phyloP scores from a whole-genome alignment of 2,329 filamentous ascomycete species.

The Rhynchosporium graminicola region DNA sequence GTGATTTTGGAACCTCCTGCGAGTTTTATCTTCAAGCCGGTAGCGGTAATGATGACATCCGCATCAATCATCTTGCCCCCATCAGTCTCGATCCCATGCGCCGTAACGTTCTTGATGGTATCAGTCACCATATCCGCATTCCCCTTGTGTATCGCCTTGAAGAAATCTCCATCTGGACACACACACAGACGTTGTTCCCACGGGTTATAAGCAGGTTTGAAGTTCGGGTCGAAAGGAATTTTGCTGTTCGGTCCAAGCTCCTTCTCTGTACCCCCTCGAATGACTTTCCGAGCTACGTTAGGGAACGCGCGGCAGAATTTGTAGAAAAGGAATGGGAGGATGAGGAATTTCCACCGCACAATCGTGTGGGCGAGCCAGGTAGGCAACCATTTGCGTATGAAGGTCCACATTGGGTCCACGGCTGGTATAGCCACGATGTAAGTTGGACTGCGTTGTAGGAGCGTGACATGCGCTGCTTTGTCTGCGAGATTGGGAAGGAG shows the following conservation, averaged over 20 bases:
- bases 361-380: conserved; percentile 49
- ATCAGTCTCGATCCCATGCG: conserved; percentile 46
- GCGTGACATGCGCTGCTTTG: conserved; percentile 67
- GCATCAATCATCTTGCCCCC: conserved; percentile 48
- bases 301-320: conserved; percentile 57
- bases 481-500: conserved; percentile 70
- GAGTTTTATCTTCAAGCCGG: conserved; percentile 62
- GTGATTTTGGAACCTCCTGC: conserved; percentile 53
- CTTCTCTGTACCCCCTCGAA: conserved; percentile 49
- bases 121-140: conserved; percentile 54
- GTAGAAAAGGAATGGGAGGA: conserved; percentile 50
- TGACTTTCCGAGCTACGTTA: conserved; percentile 46
- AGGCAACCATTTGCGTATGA: conserved; percentile 44
- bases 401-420: conserved; percentile 26
- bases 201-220: conserved; percentile 64
- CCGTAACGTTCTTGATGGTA: conserved; percentile 52
- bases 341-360: conserved; percentile 51
- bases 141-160: conserved; percentile 47
- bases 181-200: conserved; percentile 78
- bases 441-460: conserved; percentile 77
- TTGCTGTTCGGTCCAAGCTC: conserved; percentile 51
- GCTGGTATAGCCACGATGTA: conserved; percentile 60
- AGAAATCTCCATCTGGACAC: conserved; percentile 59
- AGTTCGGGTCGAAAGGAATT: conserved; percentile 60
- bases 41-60: conserved; percentile 71